Evolutionary conservation across 2,329 filamentous ascomycete genomes (phyloP).

Genomic region (Pestalotiopsis sp.): DNA sequence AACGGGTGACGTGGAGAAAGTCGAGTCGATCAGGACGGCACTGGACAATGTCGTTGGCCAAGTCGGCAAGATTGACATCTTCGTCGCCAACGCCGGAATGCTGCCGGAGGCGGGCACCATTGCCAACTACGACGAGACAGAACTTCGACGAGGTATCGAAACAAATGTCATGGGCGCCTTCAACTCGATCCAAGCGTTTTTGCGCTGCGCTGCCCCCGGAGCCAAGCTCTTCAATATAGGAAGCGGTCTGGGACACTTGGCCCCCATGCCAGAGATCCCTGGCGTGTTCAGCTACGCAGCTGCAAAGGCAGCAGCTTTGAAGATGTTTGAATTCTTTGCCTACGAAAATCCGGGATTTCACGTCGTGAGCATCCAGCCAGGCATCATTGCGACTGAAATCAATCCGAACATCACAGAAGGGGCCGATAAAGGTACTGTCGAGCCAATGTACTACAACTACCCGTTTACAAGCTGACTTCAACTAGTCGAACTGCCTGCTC

Average conservation of each 20-base stretch:
- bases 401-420: slow-evolving; percentile 11
- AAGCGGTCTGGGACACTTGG: background rate
- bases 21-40: slow-evolving; percentile 30
- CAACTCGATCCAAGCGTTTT: background rate
- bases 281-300: background rate
- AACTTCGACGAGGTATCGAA: background rate
- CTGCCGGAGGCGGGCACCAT: background rate
- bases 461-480: background rate
- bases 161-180: background rate
- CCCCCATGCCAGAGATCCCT: background rate
- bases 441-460: background rate
- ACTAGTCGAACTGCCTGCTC: slow-evolving; percentile 36
- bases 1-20: slow-evolving; percentile 33
- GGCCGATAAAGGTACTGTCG: background rate
- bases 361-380: slow-evolving; percentile 46
- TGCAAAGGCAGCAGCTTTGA: background rate
- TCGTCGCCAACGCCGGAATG: slow-evolving; percentile 40
- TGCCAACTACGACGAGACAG: background rate
- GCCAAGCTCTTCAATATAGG: background rate
- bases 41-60: slow-evolving; percentile 30
- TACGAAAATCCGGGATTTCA: slow-evolving; percentile 40
- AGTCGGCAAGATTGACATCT: slow-evolving; percentile 37
- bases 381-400: slow-evolving; percentile 33
- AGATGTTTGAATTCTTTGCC: slow-evolving; percentile 24
- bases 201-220: background rate